Evolutionary conservation across 331 rosid genomes (phyloP).

Genomic region (Prunus yedoensis): DNA sequence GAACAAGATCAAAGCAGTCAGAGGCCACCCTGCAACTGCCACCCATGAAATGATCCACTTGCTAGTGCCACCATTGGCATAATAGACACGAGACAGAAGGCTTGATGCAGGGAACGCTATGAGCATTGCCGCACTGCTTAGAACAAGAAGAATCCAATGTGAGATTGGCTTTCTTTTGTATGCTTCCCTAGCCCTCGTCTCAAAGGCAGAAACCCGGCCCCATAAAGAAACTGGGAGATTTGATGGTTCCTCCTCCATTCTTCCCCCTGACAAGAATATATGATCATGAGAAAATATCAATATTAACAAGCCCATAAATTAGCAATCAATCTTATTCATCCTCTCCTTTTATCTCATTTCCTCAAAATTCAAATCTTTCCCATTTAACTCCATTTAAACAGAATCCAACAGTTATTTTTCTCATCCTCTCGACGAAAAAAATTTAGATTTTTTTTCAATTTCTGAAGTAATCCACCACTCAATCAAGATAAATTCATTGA

Average conservation of each 20-base stretch:
- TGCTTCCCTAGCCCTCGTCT: slow-evolving; percentile 29
- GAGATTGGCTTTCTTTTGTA: slow-evolving; percentile 55
- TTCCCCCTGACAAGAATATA: slow-evolving; percentile 21
- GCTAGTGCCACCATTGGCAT: slow-evolving; percentile 72
- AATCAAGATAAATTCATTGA: background rate
- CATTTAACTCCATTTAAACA: background rate
- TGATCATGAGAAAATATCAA: slow-evolving; percentile 6
- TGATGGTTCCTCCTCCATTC: slow-evolving; percentile 32
- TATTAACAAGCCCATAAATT: background rate
- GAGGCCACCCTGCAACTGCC: slow-evolving; percentile 92
- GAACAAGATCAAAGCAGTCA: slow-evolving; percentile 57
- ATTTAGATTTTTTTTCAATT: too few relatives aligned
- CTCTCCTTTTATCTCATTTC: background rate
- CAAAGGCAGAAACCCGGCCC: slow-evolving; percentile 27
- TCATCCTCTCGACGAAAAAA: too few relatives aligned
- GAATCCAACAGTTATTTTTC: background rate
- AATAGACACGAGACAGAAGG: slow-evolving; percentile 87
- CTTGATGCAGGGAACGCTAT: slow-evolving; percentile 89
- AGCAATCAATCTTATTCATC: background rate
- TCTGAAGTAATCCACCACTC: background rate
- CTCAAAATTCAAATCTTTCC: background rate
- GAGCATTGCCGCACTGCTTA: slow-evolving; percentile 75
- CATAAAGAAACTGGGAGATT: slow-evolving; percentile 26
- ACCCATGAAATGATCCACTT: slow-evolving; percentile 98
- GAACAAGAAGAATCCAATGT: slow-evolving; percentile 72